Conservation (phyloP, 768 basidiomycete genomes). For the Ramaria rubella region DNA sequence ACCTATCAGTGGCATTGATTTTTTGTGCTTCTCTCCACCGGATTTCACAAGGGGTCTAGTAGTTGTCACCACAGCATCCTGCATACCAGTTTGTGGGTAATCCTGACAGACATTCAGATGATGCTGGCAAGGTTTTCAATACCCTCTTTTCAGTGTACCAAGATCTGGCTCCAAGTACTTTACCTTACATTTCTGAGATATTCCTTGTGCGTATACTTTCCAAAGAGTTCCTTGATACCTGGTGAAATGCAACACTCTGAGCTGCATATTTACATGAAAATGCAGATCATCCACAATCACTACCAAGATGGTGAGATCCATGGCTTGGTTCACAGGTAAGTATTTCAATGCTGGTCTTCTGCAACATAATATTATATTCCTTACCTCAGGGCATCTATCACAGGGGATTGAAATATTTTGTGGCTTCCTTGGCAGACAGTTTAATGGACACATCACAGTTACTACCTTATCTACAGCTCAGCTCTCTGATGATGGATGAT, state of each 20-base stretch:
- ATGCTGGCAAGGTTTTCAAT: slow-evolving; percentile 68
- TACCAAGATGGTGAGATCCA: slow-evolving; percentile 62
- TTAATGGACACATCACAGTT: slow-evolving; percentile 72
- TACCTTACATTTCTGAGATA: slow-evolving; percentile 4
- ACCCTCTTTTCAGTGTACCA: slow-evolving; percentile 66
- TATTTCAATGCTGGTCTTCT: slow-evolving; percentile 1
- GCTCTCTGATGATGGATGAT: too few species aligned
- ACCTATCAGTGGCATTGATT: slow-evolving; percentile 78
- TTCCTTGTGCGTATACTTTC: slow-evolving; percentile 18
- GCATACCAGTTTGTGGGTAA: slow-evolving; percentile 84
- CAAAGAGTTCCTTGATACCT: slow-evolving; percentile 88
- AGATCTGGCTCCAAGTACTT: slow-evolving; percentile 77
- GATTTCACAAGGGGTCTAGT: slow-evolving; percentile 62
- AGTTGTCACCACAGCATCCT: slow-evolving; percentile 74
- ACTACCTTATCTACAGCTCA: slow-evolving; percentile 62
- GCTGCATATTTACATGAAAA: slow-evolving; percentile 72
- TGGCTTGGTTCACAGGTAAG: slow-evolving; percentile 90
- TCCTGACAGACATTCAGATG: slow-evolving; percentile 63
- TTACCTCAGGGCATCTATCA: slow-evolving; percentile 89
- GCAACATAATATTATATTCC: not conserved
- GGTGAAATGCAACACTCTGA: slow-evolving; percentile 71
- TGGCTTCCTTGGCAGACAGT: slow-evolving; percentile 56
- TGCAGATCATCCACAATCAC: slow-evolving; percentile 58
- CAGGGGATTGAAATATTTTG: slow-evolving; percentile 67
- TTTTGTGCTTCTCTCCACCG: slow-evolving; percentile 63